Percentiles rank a stretch among this genome's conserved stretches.
Evolutionary conservation across 208 protist genomes (phyloP).

Genomic region (Phytomonas francai): DNA sequence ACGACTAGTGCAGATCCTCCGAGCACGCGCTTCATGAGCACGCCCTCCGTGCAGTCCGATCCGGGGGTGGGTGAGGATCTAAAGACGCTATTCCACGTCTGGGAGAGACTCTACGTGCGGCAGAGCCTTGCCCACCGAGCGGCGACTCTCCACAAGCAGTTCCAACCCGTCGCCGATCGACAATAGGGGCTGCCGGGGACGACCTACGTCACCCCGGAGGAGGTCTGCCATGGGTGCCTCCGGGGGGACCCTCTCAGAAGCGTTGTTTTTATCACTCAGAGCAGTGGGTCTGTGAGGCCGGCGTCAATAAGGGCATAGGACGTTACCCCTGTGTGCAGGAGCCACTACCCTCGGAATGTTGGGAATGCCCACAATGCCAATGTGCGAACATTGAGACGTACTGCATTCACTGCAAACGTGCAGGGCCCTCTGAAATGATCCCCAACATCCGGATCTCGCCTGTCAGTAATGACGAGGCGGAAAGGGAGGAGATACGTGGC

Average conservation of each 20-base stretch:
- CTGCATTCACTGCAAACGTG: conserved; percentile 65
- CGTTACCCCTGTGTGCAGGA: conserved; percentile 66
- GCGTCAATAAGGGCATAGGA: conserved; percentile 54
- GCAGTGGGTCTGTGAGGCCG: conserved; percentile 49
- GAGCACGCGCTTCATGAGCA: not conserved
- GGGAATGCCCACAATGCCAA: conserved; percentile 49
- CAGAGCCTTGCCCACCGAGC: conserved; percentile 28
- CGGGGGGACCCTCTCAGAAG: conserved; percentile 48
- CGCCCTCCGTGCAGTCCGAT: not conserved
- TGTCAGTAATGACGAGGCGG: not conserved
- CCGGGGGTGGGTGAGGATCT: conserved; percentile 17
- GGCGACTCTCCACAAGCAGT: conserved; percentile 36
- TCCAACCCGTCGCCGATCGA: conserved; percentile 36
- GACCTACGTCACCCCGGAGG: conserved; percentile 15
- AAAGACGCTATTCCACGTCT: conserved; percentile 8
- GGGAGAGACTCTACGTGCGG: conserved; percentile 14
- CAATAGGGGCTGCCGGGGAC: conserved; percentile 22
- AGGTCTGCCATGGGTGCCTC: conserved; percentile 53
- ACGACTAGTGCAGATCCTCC: conserved; percentile 13
- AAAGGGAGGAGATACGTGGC: not conserved
- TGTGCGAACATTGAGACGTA: conserved; percentile 68
- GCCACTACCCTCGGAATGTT: conserved; percentile 46
- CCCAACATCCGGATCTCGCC: not conserved
- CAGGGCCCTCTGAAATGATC: not conserved
- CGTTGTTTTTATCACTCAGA: conserved; percentile 35